Evolutionary conservation across 2,329 filamentous ascomycete species (phyloP).

Genomic region (Ophiostoma australiae): DNA sequence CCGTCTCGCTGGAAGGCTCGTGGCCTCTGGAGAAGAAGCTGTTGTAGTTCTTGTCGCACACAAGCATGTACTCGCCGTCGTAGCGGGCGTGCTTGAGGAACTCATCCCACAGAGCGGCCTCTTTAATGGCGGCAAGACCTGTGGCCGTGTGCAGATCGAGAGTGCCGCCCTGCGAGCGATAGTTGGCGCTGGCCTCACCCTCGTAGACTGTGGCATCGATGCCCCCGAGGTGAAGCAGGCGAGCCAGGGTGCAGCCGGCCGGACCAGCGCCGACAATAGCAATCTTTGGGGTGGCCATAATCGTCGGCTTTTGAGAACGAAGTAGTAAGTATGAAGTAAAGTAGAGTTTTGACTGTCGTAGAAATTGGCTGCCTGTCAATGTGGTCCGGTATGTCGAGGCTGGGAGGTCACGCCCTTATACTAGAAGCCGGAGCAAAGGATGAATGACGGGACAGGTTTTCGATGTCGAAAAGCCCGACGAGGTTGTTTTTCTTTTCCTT

Average conservation of each 20-base stretch:
- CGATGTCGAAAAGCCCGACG: neutral
- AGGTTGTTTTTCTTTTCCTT: neutral
- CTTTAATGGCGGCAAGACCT: slow-evolving; percentile 47
- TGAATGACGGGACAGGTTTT: too few relatives aligned
- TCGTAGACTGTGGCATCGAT: slow-evolving; percentile 49
- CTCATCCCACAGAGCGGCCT: slow-evolving; percentile 45
- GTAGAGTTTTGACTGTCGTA: too few relatives aligned
- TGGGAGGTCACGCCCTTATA: neutral
- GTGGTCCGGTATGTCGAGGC: neutral
- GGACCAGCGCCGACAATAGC: slow-evolving; percentile 49
- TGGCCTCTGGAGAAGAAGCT: slow-evolving; percentile 33
- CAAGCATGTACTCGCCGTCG: slow-evolving; percentile 47
- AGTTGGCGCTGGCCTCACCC: slow-evolving; percentile 41
- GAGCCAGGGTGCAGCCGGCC: slow-evolving; percentile 47
- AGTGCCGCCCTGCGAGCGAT: slow-evolving; percentile 47
- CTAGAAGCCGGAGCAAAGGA: neutral
- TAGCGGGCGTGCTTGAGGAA: slow-evolving; percentile 48
- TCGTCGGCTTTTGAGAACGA: too few relatives aligned
- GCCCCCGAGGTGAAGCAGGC: slow-evolving; percentile 45
- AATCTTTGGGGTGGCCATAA: slow-evolving; percentile 32
- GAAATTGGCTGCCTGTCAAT: too few relatives aligned
- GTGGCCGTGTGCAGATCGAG: slow-evolving; percentile 51
- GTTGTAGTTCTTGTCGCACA: slow-evolving; percentile 41
- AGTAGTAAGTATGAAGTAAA: neutral
- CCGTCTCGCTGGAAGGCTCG: slow-evolving; percentile 27